These are phyloP conservation scores for Apiotrichum mycotoxinovorans DNA, from an alignment of 1,284 basidiomycete species.

Conservation along the genomic window DNA sequence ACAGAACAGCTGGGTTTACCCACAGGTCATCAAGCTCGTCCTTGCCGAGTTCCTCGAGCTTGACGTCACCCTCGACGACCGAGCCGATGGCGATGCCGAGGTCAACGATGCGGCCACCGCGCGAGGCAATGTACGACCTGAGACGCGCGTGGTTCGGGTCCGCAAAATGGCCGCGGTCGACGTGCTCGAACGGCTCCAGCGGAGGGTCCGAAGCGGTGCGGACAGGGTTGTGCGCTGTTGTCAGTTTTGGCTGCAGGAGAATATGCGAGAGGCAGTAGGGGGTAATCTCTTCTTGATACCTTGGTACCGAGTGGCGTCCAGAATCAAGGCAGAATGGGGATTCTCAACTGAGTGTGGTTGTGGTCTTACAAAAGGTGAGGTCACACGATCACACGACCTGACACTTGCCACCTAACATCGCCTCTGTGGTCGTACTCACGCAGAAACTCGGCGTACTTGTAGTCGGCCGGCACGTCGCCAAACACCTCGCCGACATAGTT, in stretches of 20 bases:
- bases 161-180: slow-evolving; percentile 60
- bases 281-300: too few species aligned
- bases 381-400: background rate
- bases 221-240: slow-evolving; percentile 34
- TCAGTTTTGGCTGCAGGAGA: background rate
- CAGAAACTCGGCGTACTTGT: slow-evolving; percentile 37
- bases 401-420: background rate
- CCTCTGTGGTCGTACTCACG: slow-evolving; percentile 30
- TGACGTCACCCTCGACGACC: slow-evolving; percentile 51
- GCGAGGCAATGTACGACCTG: slow-evolving; percentile 35
- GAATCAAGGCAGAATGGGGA: too few species aligned
- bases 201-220: slow-evolving; percentile 36
- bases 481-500: slow-evolving; percentile 44
- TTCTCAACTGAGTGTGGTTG: too few species aligned
- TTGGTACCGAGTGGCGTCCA: too few species aligned
- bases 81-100: slow-evolving; percentile 50
- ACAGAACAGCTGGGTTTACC: slow-evolving; percentile 12
- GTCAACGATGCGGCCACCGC: slow-evolving; percentile 49
- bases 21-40: slow-evolving; percentile 53
- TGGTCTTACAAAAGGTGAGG: too few species aligned
- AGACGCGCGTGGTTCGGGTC: slow-evolving; percentile 43
- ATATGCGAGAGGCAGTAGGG: too few species aligned
- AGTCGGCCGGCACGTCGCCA: slow-evolving; percentile 30
- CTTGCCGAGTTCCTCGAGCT: slow-evolving; percentile 50
- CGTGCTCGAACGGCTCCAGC: slow-evolving; percentile 58